Base-by-base conservation (phyloP, 139 green algal species). In the Closterium sp. region DNA sequence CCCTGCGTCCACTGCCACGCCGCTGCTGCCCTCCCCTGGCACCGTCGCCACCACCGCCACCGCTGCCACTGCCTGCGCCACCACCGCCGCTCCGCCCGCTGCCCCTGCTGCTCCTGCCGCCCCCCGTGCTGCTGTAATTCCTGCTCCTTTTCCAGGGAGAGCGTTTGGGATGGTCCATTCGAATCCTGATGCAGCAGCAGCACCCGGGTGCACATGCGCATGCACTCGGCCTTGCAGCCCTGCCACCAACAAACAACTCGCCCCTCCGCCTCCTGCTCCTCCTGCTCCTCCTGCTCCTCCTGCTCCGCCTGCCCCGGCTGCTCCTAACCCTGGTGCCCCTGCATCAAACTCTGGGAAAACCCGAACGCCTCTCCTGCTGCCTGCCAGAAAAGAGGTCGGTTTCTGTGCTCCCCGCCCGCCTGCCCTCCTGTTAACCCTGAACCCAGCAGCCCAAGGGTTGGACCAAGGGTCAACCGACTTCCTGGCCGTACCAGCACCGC, bases 1-100 rank as follows among this genome's bases (percentile, higher is more conserved):
- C 0, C 95, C 97, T 0, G 95, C 95, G 70, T 98, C 97, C 24
- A 34, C 31, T 22, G 28, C 90, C 42, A 87, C 85, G 32, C 31
- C 42, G 62, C 62, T 79, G 62, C 62, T 79, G 9, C 62, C 62
- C 62, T 79, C 62, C 62, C 62, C 62, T 79, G 62, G 62, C 62
- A 79, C 62, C 62, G 62, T 79, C 19, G 62, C 62, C 19, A 79
- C 62, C 62, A 79, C 62, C 17, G 62, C 62, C 62, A 88, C 85
- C 2, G 85, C 29, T 13, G 85, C 29, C 2, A 88, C 85, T 22
- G 85, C 22, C 85, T 22, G 10, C 30, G 85, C 31, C 87, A 90
- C 87, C 27, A 4, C 31, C 17, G 28, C 1, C 84, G 30, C 87
- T 30, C 13, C 22, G 2, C 31, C 30, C n/a, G 1, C n/a, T 28